Evolutionary conservation across 2,329 filamentous ascomycete genomes (phyloP).

Genomic region (Apiospora malaysiana): DNA sequence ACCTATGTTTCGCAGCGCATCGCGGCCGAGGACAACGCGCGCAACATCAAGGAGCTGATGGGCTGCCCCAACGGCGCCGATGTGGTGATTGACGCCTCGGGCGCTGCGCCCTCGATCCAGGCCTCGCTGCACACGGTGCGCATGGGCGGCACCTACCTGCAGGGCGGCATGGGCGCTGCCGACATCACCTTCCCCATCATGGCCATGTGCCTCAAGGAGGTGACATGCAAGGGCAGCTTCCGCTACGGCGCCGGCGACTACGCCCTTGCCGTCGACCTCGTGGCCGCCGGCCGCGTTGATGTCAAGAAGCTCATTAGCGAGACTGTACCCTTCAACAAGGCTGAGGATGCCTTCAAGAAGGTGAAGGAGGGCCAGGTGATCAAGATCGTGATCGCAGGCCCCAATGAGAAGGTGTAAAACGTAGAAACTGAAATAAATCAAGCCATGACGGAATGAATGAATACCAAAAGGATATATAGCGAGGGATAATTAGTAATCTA

Average conservation of each 20-base stretch:
- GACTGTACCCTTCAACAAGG: constrained; percentile 79
- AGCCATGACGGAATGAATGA: neutral
- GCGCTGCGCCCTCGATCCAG: constrained; percentile 80
- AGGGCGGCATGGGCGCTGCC: constrained; percentile 87
- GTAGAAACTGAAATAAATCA: neutral
- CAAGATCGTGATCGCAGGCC: constrained; percentile 71
- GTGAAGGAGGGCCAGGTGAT: constrained; percentile 83
- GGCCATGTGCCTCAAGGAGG: constrained; percentile 86
- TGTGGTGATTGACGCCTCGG: constrained; percentile 80
- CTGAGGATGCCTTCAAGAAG: constrained; percentile 85
- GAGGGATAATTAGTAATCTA: neutral
- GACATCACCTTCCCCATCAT: constrained; percentile 94
- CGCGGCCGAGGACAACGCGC: constrained; percentile 75
- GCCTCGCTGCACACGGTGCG: constrained; percentile 73
- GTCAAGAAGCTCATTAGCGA: constrained; percentile 83
- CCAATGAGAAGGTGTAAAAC: constrained; percentile 59
- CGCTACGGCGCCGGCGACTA: constrained; percentile 91
- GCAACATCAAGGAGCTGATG: constrained; percentile 66
- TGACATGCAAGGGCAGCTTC: constrained; percentile 87
- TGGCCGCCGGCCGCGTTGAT: constrained; percentile 74
- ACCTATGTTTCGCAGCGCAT: constrained; percentile 68
- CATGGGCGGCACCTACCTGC: constrained; percentile 77
- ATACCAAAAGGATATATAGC: neutral
- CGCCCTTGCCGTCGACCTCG: constrained; percentile 78
- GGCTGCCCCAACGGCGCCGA: constrained; percentile 73